Conservation (phyloP, 2,329 filamentous ascomycete species). For the Alternaria burnsii region DNA sequence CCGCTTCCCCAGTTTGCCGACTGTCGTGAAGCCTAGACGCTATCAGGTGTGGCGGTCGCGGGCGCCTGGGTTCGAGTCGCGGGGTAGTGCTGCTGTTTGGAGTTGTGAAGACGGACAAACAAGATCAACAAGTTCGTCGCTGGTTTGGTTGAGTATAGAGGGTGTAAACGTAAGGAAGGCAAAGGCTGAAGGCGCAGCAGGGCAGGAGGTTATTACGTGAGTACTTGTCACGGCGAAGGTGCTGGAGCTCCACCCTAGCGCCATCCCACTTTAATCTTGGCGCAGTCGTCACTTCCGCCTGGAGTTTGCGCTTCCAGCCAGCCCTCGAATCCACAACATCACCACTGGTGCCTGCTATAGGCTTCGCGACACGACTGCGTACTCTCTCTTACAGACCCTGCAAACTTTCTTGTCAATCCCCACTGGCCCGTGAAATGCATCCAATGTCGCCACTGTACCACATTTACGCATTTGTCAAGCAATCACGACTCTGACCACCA, state of each 20-base stretch:
- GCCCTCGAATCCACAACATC: background rate
- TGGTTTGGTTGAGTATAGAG: background rate
- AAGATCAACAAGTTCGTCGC: constrained; percentile 13
- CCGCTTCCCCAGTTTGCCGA: constrained; percentile 56
- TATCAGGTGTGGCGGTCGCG: constrained; percentile 30
- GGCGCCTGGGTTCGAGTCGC: constrained; percentile 18
- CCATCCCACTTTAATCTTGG: constrained; percentile 24
- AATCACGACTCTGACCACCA: background rate
- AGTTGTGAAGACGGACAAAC: constrained; percentile 7
- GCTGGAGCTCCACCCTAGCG: constrained; percentile 31
- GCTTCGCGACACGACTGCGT: background rate
- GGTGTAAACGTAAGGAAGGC: constrained; percentile 8
- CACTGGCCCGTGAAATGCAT: background rate
- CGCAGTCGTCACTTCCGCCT: constrained; percentile 12
- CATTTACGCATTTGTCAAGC: background rate
- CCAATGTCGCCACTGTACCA: background rate
- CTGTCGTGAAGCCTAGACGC: constrained; percentile 35
- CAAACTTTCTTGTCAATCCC: background rate
- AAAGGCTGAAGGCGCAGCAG: constrained; percentile 21
- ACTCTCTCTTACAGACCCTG: background rate
- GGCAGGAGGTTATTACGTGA: constrained; percentile 22
- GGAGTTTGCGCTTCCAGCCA: constrained; percentile 1
- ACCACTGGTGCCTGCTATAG: background rate
- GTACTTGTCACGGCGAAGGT: constrained; percentile 30
- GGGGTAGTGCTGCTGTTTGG: constrained; percentile 19